Evolutionary conservation across 225 moss, liverwort and hornwort species (phyloP).

Genomic region (Rhytidiadelphus loreus): DNA sequence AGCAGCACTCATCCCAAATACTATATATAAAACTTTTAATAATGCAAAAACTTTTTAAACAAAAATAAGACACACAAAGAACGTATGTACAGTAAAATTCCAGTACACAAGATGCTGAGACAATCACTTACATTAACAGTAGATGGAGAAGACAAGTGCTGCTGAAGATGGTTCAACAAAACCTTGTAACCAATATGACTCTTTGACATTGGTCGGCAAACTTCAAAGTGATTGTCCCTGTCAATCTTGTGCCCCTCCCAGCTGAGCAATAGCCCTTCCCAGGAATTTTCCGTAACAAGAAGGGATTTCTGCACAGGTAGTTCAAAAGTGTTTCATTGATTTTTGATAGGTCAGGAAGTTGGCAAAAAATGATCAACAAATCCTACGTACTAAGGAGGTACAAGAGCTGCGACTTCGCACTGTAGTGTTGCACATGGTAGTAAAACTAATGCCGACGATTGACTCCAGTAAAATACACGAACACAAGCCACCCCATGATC

Average conservation of each 20-base stretch:
- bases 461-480: neutral
- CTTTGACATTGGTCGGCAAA: neutral
- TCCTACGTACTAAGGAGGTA: neutral
- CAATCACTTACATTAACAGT: neutral
- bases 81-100: neutral
- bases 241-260: neutral
- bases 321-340: neutral
- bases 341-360: neutral
- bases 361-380: neutral
- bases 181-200: neutral
- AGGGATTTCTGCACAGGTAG: neutral
- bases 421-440: neutral
- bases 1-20: neutral
- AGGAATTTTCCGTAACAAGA: neutral
- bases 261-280: neutral
- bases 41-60: neutral
- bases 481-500: neutral
- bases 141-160: neutral
- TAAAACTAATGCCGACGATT: neutral
- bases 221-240: neutral
- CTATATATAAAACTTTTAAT: no score
- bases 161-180: neutral
- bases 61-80: neutral
- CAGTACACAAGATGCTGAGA: neutral
- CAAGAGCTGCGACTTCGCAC: neutral